Base-by-base conservation (phyloP, 2,329 filamentous ascomycete species). In the Trichoderma cornu-damae region DNA sequence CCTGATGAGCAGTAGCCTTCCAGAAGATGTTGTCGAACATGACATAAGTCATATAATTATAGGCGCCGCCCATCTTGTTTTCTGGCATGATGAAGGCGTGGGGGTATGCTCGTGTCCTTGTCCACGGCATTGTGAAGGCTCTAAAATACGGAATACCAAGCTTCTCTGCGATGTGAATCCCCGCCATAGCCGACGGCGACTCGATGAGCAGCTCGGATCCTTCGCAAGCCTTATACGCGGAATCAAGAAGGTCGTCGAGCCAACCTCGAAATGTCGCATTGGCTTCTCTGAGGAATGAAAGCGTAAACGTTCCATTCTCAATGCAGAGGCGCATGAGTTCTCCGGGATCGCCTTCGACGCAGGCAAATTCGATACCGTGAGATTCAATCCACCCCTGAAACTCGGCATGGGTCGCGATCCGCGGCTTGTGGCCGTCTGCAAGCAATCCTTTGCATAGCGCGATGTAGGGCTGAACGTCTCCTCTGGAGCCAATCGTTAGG, bases 61-160 rank as follows among this genome's bases (percentile, higher is more conserved):
- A 97, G 0, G 87, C 87, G 22, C 94, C 94, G 55, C 94, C 94
- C 85, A 96, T 90, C 74, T 96, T 96, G 72, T 89, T 86, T 61
- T 95, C 89, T 1, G 91, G 89, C 61, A 95, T 92, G 24, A 93
- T 88, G 72, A 99, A 99, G 0, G 94, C 94, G 72, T 99, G 94
- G 2, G 94, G 94, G 66, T 99, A 99, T 0, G 93, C 91, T 53
- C 94, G 82, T 14, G 94, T 99, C 48, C 92, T 85, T 0, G 94
- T 96, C 94, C 94, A 99, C 0, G 94, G 94, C 94, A 99, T 99
- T 16, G 91, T 96, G 69, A 99, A 99, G 0, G 92, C 93, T 57
- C 94, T 85, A 76, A 97, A 97, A 71, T 99, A 99, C 0, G 94
- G 94, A 43, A 99, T 95, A 12, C 84, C 80, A 2, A 99, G 79